Evolutionary conservation across 306 rosid genomes (phyloP).

Genomic region (Vachellia pachyceras): DNA sequence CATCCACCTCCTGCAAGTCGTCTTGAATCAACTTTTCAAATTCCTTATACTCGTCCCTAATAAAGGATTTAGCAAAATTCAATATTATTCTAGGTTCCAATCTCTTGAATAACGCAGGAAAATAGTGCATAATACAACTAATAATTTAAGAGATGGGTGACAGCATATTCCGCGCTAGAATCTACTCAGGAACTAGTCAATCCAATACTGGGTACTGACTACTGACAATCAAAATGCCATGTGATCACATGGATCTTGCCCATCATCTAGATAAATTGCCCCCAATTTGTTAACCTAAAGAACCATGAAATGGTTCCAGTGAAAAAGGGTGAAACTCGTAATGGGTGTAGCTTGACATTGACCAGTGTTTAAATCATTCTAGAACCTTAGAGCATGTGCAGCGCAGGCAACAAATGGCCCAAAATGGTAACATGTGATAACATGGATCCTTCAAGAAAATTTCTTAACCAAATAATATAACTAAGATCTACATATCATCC

Average conservation of each 20-base stretch:
- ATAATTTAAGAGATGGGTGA: background rate
- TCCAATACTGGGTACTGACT: no score
- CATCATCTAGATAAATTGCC: constrained; percentile 5
- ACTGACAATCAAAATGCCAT: constrained; percentile 14
- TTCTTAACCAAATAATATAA: background rate
- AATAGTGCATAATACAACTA: background rate
- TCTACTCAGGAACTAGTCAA: constrained; percentile 12
- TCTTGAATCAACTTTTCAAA: constrained; percentile 95
- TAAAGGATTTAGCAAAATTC: constrained; percentile 42
- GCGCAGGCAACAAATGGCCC: background rate
- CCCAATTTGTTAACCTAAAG: constrained; percentile 17
- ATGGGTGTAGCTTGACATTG: background rate
- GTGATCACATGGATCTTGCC: constrained; percentile 24
- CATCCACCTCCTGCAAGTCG: constrained; percentile 86
- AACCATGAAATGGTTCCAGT: constrained; percentile 4
- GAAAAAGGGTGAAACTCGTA: background rate
- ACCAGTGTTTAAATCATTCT: background rate
- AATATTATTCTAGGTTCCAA: constrained; percentile 30
- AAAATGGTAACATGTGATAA: background rate
- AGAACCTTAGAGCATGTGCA: background rate
- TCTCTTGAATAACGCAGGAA: constrained; percentile 10
- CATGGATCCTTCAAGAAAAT: background rate
- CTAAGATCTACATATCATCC: background rate
- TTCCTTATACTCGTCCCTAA: constrained; percentile 94
- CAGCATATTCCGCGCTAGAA: constrained; percentile 3